A percentile compares a stretch with the other conserved stretches of the same genome.
Evolutionary conservation across 495 filamentous ascomycete genomes (phyloP).

Genomic region (Parathielavia appendiculata): DNA sequence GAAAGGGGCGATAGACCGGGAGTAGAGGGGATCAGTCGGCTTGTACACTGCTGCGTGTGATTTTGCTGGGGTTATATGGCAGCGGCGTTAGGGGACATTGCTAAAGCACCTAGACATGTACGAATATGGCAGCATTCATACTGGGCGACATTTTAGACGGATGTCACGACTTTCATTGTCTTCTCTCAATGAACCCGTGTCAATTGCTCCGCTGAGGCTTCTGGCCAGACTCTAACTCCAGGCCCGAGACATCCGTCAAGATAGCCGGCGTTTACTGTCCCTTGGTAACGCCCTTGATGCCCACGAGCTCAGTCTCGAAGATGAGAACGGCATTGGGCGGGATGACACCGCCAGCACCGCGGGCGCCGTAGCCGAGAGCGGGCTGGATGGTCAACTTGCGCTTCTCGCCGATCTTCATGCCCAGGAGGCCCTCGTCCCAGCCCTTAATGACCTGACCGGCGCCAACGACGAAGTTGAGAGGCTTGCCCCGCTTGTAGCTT

Average conservation of each 20-base stretch:
- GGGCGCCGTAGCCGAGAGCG: constrained; percentile 66
- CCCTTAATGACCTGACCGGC: constrained; percentile 70
- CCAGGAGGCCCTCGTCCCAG: constrained; percentile 79
- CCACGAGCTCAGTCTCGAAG: constrained; percentile 79
- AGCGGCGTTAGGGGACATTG: constrained; percentile 14
- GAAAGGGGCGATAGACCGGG: constrained; percentile 6
- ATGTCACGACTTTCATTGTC: neutral
- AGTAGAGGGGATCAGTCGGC: neutral
- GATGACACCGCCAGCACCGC: constrained; percentile 56
- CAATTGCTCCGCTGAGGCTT: neutral
- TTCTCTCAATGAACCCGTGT: neutral
- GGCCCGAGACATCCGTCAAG: neutral
- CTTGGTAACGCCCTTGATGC: constrained; percentile 59
- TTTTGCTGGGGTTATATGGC: constrained; percentile 5
- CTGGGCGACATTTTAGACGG: neutral
- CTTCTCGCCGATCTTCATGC: constrained; percentile 91
- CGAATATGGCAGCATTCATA: neutral
- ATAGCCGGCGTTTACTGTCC: constrained; percentile 17
- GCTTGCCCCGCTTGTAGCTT: constrained; percentile 57
- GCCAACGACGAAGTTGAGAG: constrained; percentile 67
- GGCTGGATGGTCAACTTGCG: constrained; percentile 69
- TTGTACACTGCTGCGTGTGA: neutral
- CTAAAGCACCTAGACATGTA: neutral
- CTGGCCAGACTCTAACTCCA: neutral
- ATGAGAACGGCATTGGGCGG: constrained; percentile 42